Percentiles rank a stretch among this genome's conserved stretches.
Conservation (phyloP, 1,139 yeast genomes). For the Debaryomyces nepalensis region DNA sequence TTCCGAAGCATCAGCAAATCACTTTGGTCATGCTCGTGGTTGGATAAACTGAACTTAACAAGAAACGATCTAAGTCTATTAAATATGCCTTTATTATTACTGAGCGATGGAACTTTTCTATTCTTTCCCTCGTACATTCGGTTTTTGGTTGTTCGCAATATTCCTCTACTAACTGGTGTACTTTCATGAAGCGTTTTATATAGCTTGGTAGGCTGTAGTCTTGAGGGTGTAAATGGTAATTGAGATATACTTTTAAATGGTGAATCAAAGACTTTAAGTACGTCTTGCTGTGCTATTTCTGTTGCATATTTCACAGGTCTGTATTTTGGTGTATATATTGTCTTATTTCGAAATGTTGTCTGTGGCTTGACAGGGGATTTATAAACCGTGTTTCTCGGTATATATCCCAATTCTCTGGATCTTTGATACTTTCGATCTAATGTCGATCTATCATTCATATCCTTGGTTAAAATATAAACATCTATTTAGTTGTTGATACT, state of each 20-base stretch:
- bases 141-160: slow-evolving; percentile 3
- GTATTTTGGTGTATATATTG: slow-evolving; percentile 6
- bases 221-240: slow-evolving; percentile 14
- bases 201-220: slow-evolving; percentile 17
- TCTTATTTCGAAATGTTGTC: slow-evolving; percentile 3
- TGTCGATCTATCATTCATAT: slow-evolving; percentile 6
- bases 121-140: slow-evolving; percentile 3
- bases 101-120: not conserved
- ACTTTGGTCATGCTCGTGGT: slow-evolving; percentile 15
- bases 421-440: slow-evolving; percentile 14
- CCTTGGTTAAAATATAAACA: not conserved
- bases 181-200: slow-evolving; percentile 18
- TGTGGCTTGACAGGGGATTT: slow-evolving; percentile 9
- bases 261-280: slow-evolving; percentile 11
- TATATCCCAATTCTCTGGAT: slow-evolving; percentile 13
- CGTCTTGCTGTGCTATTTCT: not conserved
- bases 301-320: slow-evolving; percentile 1
- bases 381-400: slow-evolving; percentile 8
- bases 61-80: slow-evolving; percentile 20
- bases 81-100: slow-evolving; percentile 18
- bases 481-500: not conserved
- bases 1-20: slow-evolving; percentile 18
- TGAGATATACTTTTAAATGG: slow-evolving; percentile 20
- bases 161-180: slow-evolving; percentile 11
- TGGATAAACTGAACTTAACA: slow-evolving; percentile 17